These are phyloP conservation scores for Fusarium tanahbumbuense DNA, from an alignment of 2,329 filamentous ascomycete genomes.

Conservation along the genomic window DNA sequence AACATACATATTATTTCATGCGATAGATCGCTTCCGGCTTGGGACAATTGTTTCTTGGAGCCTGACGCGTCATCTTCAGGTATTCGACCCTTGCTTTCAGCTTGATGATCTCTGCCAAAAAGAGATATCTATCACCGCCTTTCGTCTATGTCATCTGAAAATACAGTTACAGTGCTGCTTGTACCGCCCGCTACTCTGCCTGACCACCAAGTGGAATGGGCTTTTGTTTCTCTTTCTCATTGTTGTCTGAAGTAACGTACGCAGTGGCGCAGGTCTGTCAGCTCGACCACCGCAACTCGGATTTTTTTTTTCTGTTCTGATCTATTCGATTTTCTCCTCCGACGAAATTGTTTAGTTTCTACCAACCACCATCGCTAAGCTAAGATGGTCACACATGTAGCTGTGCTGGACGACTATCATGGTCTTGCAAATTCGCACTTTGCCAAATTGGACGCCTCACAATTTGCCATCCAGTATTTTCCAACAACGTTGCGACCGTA, in stretches of 20 bases:
- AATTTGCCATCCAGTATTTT: neutral
- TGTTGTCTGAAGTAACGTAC: no score
- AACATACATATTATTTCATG: no score
- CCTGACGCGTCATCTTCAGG: neutral
- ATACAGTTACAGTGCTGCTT: no score
- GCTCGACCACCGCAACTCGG: no score
- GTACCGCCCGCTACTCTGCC: no score
- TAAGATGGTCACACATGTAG: neutral
- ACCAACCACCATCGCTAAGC: neutral
- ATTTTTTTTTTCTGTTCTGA: no score
- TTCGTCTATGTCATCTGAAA: no score
- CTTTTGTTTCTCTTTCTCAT: no score
- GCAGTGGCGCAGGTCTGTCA: no score
- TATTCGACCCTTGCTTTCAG: neutral
- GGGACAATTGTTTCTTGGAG: neutral
- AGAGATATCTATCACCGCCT: neutral
- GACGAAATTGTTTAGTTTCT: neutral
- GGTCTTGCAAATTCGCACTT: neutral
- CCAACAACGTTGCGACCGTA: neutral
- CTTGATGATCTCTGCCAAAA: neutral
- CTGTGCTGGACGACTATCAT: conserved; percentile 8
- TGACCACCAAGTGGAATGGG: no score
- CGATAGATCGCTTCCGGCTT: no score
- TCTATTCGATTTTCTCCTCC: neutral
- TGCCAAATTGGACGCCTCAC: neutral